phyloP scores from a whole-genome alignment of 495 filamentous ascomycete species.

The Aspergillus bridgeri region DNA sequence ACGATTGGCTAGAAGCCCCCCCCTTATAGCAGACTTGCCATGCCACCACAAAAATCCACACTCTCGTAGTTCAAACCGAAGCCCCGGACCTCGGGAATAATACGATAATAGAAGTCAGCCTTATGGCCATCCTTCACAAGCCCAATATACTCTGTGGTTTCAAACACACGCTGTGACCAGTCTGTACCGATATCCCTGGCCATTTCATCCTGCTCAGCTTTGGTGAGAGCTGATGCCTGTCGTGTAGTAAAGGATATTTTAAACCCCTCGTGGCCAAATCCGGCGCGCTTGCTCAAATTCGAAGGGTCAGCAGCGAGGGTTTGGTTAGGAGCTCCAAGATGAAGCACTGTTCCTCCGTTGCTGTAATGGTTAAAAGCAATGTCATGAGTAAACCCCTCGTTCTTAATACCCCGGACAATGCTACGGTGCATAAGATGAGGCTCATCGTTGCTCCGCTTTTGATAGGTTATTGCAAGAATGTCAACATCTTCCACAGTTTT shows the following conservation, averaged over 20 bases:
- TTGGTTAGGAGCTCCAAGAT: background rate
- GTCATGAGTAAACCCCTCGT: background rate
- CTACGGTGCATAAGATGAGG: background rate
- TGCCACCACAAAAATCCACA: background rate
- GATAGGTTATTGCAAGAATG: background rate
- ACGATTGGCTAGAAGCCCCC: too few relatives aligned
- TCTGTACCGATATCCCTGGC: background rate
- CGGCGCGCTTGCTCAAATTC: background rate
- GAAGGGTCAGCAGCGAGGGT: background rate
- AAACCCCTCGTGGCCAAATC: background rate
- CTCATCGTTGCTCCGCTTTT: background rate
- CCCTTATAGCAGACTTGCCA: background rate
- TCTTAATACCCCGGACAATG: background rate
- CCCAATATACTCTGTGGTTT: background rate
- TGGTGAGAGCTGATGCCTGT: background rate
- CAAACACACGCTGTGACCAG: background rate
- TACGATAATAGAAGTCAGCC: background rate
- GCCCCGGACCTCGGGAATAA: background rate
- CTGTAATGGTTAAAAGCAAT: slow-evolving; percentile 2
- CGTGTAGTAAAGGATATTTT: background rate
- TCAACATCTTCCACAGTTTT: background rate
- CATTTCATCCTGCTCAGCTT: background rate
- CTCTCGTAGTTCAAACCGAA: background rate
- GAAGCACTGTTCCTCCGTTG: background rate
- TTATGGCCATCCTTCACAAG: background rate